Evolutionary conservation across 306 rosid genomes (phyloP), one percentile per base, ranked within the genome.

Genomic region (Abrus precatorius): DNA sequence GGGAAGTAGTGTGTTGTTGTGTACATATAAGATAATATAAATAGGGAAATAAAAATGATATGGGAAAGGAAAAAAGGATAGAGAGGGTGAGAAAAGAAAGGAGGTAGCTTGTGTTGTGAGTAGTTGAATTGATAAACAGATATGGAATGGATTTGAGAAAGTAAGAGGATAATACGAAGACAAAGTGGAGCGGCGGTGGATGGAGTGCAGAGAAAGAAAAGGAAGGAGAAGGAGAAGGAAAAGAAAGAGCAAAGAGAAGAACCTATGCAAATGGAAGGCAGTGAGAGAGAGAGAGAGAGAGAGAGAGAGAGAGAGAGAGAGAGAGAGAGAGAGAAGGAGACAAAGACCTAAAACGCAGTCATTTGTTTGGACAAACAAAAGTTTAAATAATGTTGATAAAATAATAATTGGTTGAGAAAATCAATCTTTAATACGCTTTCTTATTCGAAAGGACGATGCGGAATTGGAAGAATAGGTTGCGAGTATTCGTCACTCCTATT

Each of bases 191-290:
- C 60, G 74, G 68, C 41, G 84, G 69, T 43, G 61, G 72, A 76
- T 57, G 75, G 85, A 86, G 87, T 81, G 88, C 85, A 84, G 86
- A 84, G 90, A 77, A 84, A 84, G 94, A 72, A 76, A 88, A 80
- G 72, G 78, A 60, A 32, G 47, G 3, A 28, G 79, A 74, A 52
- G 57, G 43, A 60, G 43, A 33, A 47, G 9, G 5, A 36, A 44
- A 0, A 12, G 10, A 43, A 38, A 43, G 50, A 0, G 27, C 3
- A 28, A 10, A 44, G 9, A 69, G 34, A 55, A 53, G 75, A 20
- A 13, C 6, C 14, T 6, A 44, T 43, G 64, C 11, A 60, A 61
- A 20, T 20, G 20, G 0, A 20, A 20, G 20, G 20, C 20, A 74
- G 82, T 45, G 32, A n/a, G 61, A 20, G 71, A 45, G 44, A 53